These are phyloP conservation scores for Linderina pennispora DNA, from an alignment of 192 early-diverging fungal species.

Conservation along the genomic window DNA sequence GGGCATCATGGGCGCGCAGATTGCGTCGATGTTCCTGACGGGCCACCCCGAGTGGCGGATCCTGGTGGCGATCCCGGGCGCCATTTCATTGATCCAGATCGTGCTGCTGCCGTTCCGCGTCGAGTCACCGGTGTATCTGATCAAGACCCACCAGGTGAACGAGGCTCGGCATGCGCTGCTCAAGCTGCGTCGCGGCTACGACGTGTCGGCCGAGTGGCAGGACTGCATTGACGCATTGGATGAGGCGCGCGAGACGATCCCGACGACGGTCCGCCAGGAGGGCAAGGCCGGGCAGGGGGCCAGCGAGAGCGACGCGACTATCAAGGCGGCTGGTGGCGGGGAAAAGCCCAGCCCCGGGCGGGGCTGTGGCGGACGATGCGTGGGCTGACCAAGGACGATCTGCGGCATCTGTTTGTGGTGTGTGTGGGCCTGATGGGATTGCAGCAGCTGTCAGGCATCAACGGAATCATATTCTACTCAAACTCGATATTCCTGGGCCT, in stretches of 20 bases:
- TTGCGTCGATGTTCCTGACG: slow-evolving; percentile 49
- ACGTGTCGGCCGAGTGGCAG: slow-evolving; percentile 55
- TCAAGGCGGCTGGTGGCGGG: slow-evolving; percentile 5
- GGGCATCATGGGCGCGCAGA: slow-evolving; percentile 63
- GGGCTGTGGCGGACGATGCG: slow-evolving; percentile 19
- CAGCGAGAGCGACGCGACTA: slow-evolving; percentile 16
- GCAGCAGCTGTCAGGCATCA: slow-evolving; percentile 70
- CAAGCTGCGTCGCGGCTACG: slow-evolving; percentile 49
- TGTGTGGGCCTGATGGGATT: slow-evolving; percentile 53
- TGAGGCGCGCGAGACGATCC: too few relatives aligned
- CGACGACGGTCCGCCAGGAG: too few relatives aligned
- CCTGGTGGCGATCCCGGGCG: slow-evolving; percentile 51
- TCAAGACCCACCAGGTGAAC: slow-evolving; percentile 47
- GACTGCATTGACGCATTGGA: slow-evolving; percentile 42
- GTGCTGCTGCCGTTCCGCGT: slow-evolving; percentile 54
- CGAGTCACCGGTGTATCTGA: slow-evolving; percentile 65
- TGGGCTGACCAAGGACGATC: slow-evolving; percentile 28
- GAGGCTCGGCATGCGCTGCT: slow-evolving; percentile 59
- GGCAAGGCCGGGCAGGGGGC: not conserved
- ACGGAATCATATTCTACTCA: slow-evolving; percentile 60
- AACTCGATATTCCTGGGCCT: slow-evolving; percentile 48
- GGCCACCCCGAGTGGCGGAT: slow-evolving; percentile 60
- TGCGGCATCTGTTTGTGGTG: slow-evolving; percentile 42
- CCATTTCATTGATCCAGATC: slow-evolving; percentile 57
- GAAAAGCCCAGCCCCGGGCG: not conserved